phyloP scores from a whole-genome alignment of 139 green algal species.

The Mychonastes homosphaera region DNA sequence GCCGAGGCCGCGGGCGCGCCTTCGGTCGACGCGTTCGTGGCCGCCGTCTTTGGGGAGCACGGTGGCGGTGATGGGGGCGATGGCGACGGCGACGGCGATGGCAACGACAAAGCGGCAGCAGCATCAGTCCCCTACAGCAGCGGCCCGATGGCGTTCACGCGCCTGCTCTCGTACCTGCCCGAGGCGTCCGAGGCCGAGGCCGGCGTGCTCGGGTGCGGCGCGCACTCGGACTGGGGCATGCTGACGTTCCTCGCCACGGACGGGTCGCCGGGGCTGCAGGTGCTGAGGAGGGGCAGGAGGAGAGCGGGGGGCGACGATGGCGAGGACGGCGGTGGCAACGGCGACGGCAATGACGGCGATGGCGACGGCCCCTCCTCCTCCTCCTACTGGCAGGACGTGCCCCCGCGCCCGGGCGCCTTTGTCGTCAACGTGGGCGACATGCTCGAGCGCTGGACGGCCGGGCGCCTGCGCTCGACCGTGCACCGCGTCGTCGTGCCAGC shows the following conservation, averaged over 20 bases:
- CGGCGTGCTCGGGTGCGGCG: conserved; percentile 48
- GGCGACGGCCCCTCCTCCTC: too few species aligned
- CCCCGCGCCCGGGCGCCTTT: conserved; percentile 44
- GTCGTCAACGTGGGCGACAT: conserved; percentile 24
- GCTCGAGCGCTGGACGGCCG: conserved; percentile 53
- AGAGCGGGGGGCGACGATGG: neutral
- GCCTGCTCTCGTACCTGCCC: neutral
- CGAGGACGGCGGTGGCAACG: too few species aligned
- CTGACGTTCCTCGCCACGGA: conserved; percentile 83
- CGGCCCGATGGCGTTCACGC: too few species aligned
- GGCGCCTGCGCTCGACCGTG: conserved; percentile 61
- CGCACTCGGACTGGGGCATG: conserved; percentile 85
- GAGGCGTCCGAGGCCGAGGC: conserved; percentile 15
- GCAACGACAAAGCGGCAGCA: too few species aligned
- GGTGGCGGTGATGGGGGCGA: too few species aligned
- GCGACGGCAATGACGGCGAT: too few species aligned
- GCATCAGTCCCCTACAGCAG: too few species aligned
- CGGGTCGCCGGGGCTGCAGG: conserved; percentile 65
- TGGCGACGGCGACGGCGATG: too few species aligned
- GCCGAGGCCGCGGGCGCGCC: too few species aligned
- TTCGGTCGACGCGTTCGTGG: too few species aligned
- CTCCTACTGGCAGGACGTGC: conserved; percentile 68
- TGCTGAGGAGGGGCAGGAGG: conserved; percentile 20
- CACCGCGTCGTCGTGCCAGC: conserved; percentile 80
- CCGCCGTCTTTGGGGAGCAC: too few species aligned